Evolutionary conservation across 345 rosid species (phyloP).

Genomic region (Ricinus communis): DNA sequence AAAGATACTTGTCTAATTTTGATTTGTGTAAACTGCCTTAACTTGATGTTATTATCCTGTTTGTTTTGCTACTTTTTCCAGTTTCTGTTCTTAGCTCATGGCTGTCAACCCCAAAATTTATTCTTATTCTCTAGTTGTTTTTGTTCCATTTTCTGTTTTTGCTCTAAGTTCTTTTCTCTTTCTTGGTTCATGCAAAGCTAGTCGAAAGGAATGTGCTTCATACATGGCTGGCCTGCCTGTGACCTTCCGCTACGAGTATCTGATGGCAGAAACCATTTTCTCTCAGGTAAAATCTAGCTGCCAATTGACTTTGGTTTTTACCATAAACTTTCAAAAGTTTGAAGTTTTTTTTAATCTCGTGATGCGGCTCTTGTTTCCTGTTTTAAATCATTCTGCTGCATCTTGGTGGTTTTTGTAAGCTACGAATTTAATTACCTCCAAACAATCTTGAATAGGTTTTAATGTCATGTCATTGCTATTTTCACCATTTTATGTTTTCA

Average conservation of each 20-base stretch:
- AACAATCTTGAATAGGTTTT: too few relatives aligned
- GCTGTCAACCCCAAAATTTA: neutral
- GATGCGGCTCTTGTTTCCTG: neutral
- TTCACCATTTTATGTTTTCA: too few relatives aligned
- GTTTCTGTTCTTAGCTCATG: neutral
- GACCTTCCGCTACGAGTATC: slow-evolving; percentile 92
- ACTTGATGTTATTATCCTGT: neutral
- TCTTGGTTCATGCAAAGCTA: slow-evolving; percentile 78
- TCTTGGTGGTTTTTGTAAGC: neutral
- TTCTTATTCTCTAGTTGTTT: slow-evolving; percentile 24
- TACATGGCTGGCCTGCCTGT: slow-evolving; percentile 95
- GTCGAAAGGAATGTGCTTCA: slow-evolving; percentile 99
- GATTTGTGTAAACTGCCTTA: neutral
- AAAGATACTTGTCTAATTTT: neutral
- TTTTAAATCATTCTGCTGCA: neutral
- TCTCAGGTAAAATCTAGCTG: slow-evolving; percentile 69
- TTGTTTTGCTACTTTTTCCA: neutral
- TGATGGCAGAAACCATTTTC: slow-evolving; percentile 97
- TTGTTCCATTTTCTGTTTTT: slow-evolving; percentile 42
- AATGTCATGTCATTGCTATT: too few relatives aligned
- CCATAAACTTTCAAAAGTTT: neutral
- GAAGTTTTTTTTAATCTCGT: neutral
- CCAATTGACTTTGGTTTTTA: neutral
- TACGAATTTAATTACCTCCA: too few relatives aligned
- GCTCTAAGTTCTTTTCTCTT: slow-evolving; percentile 36